Evolutionary conservation across 257 asterid genomes (phyloP).

Genomic region (Capsicum rhomboideum): DNA sequence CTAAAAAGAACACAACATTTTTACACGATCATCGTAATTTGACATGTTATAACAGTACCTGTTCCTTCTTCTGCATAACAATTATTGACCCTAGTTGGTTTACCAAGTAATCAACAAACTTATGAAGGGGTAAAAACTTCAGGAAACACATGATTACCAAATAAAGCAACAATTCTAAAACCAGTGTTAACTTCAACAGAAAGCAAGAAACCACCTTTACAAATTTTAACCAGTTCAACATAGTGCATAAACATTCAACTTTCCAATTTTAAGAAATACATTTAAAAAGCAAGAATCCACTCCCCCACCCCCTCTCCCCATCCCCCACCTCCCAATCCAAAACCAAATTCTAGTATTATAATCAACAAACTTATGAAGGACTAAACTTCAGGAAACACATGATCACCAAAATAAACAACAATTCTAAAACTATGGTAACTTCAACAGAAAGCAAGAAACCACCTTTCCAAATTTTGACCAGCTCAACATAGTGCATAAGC

Average conservation of each 20-base stretch:
- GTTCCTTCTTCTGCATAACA: not conserved
- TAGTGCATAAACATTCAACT: not conserved
- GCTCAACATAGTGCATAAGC: not conserved
- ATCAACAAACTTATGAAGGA: not conserved
- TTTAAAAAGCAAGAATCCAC: not conserved
- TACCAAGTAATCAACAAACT: not conserved
- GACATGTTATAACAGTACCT: not conserved
- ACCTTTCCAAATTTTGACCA: not conserved
- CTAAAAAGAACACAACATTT: conserved; percentile 7
- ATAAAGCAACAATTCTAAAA: not conserved
- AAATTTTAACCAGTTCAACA: not conserved
- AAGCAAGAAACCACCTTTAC: not conserved
- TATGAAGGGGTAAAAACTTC: not conserved
- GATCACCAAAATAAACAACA: not conserved
- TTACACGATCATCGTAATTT: not conserved
- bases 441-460: not conserved
- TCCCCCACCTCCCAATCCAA: not conserved
- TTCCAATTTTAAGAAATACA: not conserved
- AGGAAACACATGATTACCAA: not conserved
- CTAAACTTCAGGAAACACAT: not conserved
- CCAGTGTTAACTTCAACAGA: not conserved
- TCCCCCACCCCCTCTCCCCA: too few relatives aligned
- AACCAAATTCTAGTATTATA: not conserved
- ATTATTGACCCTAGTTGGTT: not conserved
- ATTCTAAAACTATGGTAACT: not conserved